These are phyloP conservation scores for Magnusiomyces tetraspermus DNA, from an alignment of 1,139 yeast genomes.

Conservation along the genomic window DNA sequence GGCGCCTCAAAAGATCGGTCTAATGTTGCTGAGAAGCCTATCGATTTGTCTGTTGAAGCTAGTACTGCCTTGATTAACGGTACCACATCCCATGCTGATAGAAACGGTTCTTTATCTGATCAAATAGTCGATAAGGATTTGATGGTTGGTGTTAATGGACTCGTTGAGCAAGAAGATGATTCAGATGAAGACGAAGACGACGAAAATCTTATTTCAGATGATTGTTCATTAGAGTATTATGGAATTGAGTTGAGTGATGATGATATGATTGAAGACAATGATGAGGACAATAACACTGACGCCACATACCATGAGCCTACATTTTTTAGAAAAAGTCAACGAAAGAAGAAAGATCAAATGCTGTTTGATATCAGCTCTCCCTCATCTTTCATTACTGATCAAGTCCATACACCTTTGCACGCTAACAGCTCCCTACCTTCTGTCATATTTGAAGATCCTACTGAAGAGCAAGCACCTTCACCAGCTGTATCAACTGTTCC, in stretches of 20 bases:
- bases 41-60: too few relatives aligned
- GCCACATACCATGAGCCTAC: background rate
- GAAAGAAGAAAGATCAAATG: background rate
- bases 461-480: background rate
- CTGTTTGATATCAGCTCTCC: background rate
- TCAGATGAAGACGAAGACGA: background rate
- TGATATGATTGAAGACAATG: background rate
- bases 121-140: too few relatives aligned
- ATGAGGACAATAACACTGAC: background rate
- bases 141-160: too few relatives aligned
- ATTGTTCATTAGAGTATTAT: conserved; percentile 1
- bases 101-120: too few relatives aligned
- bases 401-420: background rate
- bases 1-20: too few relatives aligned
- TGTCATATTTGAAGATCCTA: background rate
- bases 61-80: too few relatives aligned
- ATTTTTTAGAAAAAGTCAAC: background rate
- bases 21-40: too few relatives aligned
- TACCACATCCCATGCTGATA: too few relatives aligned
- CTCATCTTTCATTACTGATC: background rate
- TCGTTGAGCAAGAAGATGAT: too few relatives aligned
- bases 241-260: conserved; percentile 3
- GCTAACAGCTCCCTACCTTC: background rate
- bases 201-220: background rate
- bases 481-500: background rate